These are phyloP conservation scores for Termitomyces sp. DNA, from an alignment of 768 basidiomycete species.

Conservation along the genomic window DNA sequence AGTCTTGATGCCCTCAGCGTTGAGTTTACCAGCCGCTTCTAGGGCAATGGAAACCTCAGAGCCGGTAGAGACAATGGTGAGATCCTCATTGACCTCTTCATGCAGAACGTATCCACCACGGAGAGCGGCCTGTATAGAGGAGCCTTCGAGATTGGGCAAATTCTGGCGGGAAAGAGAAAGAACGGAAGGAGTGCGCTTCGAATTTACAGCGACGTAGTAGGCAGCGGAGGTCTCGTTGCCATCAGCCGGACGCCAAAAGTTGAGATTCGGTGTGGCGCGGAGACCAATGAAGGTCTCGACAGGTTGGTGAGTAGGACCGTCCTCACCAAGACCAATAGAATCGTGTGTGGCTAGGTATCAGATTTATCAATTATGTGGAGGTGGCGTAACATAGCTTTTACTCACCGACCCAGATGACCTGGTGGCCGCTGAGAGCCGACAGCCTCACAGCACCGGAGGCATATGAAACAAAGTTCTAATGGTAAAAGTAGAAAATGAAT, in stretches of 20 bases:
- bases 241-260: constrained; percentile 92
- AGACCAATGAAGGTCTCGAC: constrained; percentile 85
- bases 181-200: constrained; percentile 77
- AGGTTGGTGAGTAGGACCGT: constrained; percentile 96
- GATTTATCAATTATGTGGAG: neutral
- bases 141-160: constrained; percentile 88
- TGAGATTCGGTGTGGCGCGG: constrained; percentile 87
- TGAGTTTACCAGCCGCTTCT: constrained; percentile 81
- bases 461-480: constrained; percentile 89
- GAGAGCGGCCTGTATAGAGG: constrained; percentile 77
- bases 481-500: constrained; percentile 8
- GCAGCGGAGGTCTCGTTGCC: constrained; percentile 97
- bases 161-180: constrained; percentile 85
- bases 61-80: constrained; percentile 88
- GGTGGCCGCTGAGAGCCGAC: constrained; percentile 84
- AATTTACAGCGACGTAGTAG: constrained; percentile 76
- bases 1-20: constrained; percentile 72
- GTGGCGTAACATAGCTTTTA: constrained; percentile 15
- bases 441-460: constrained; percentile 91
- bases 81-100: constrained; percentile 75
- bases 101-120: constrained; percentile 89
- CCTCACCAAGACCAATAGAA: constrained; percentile 89
- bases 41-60: constrained; percentile 87
- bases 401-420: constrained; percentile 91
- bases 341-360: constrained; percentile 77